Evolutionary conservation across 2,329 filamentous ascomycete species (phyloP), one percentile per base, ranked within the genome.

Genomic region (Allantophomopsis lycopodina): DNA sequence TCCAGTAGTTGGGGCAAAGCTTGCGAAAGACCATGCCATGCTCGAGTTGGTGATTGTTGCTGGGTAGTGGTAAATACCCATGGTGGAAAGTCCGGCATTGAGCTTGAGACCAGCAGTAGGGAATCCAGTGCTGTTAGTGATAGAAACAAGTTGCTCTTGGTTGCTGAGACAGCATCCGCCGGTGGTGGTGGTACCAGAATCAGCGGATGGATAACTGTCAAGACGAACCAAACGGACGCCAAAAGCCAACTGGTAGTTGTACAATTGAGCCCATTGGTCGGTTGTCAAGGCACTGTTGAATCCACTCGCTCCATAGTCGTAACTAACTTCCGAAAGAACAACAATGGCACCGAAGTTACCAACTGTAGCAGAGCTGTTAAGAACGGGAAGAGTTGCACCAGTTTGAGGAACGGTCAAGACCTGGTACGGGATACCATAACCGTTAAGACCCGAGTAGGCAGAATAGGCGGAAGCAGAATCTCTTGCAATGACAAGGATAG

Each of bases 331-430:
- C 11, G 49, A 51, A 13, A 53, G 38, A 15, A 54, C 42, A 15
- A 79, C 62, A 49, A 79, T 74, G 37, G 69, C 72, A 16, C 71
- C 73, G 48, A 69, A 78, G 52, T 73, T 76, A 44, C 73, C 73
- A 38, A 60, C 54, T 3, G 57, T 61, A 23, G 45, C 45, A 2
- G 63, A 63, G 11, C 60, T 59, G 48, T 69, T 76, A 23, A 79
- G 61, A 0, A 55, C 44, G 1, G 74, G 74, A 20, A 79, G 63
- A 14, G 57, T 47, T 5, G 62, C 56, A 12, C 73, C 73, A 6
- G 51, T 48, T 47, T 70, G 60, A 7, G 72, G 71, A n/a, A 79
- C 70, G 15, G 68, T 46, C 10, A 76, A 49, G 5, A 65, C 60
- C 46, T 75, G 60, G 48, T 65, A 77, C 1, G 73, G 71, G 44